Evolutionary conservation across 2,329 filamentous ascomycete species (phyloP), one percentile per base, ranked within the genome.

Genomic region (Trichoderma hamatum): DNA sequence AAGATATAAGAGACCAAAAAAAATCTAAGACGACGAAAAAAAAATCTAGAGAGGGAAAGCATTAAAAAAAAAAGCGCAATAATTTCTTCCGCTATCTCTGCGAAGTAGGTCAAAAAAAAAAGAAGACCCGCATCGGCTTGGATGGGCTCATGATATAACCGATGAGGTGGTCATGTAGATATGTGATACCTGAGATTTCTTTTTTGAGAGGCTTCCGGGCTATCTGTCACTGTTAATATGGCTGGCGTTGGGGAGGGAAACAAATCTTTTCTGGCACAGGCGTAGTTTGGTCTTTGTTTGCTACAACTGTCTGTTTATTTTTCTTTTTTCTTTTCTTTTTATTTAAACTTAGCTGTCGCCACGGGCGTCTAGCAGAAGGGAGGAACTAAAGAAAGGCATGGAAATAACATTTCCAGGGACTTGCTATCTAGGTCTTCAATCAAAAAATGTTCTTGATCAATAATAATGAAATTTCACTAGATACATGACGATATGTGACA

Each of bases 171-270:
- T 71, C 71, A 72, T 70, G 70, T 70, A 71, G 71, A 72, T 71
- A 69, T 72, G 70, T 71, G 72, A 79, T 79, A 79, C 75, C 77
- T 78, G 75, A 76, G 72, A 70, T 56, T 71, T 70, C 66, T 69
- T 66, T 70, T 67, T 69, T 64, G 51, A 76, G 71, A 67, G 64
- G 66, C 70, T 73, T 74, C 69, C 72, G 72, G 70, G 69, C 72
- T 75, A 70, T 70, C 69, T 68, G 56, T 68, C 64, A 55, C 60
- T 68, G 69, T 68, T 70, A 64, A 61, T 64, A 68, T 61, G 75
- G 76, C 73, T 74, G 78, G 78, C 78, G 78, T 80, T 80, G 76
- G 72, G 76, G 72, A 72, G 73, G 75, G 72, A 72, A 75, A 75
- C 54, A 58, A 67, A 67, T 67, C 54, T 67, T 66, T 67, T 65